phyloP scores from a whole-genome alignment of 1,284 basidiomycete species.

The Cutaneotrichosporon sp. region DNA sequence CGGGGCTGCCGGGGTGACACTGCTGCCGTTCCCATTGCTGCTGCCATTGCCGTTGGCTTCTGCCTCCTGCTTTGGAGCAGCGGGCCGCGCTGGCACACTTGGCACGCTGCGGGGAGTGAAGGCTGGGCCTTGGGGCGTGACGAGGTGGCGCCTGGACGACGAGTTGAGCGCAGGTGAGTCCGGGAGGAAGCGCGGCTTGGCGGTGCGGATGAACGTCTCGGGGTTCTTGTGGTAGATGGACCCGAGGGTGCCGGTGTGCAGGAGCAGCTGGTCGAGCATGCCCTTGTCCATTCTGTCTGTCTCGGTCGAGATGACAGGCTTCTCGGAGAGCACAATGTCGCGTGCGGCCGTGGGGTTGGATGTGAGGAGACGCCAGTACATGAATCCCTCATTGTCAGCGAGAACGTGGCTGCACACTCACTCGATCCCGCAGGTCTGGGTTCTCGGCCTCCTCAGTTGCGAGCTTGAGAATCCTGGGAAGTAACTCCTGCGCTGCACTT shows the following conservation, averaged over 20 bases:
- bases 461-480: slow-evolving; percentile 83
- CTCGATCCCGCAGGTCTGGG: slow-evolving; percentile 82
- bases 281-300: slow-evolving; percentile 95
- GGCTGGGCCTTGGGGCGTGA: slow-evolving; percentile 20
- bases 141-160: slow-evolving; percentile 47
- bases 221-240: slow-evolving; percentile 50
- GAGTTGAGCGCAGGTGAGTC: slow-evolving; percentile 48
- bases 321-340: slow-evolving; percentile 88
- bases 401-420: slow-evolving; percentile 20
- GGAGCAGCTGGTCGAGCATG: slow-evolving; percentile 66
- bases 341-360: slow-evolving; percentile 85
- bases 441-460: slow-evolving; percentile 97
- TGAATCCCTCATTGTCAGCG: slow-evolving; percentile 59
- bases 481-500: slow-evolving; percentile 80
- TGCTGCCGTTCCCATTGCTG: neutral
- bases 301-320: slow-evolving; percentile 95
- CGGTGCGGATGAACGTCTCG: slow-evolving; percentile 50
- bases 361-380: slow-evolving; percentile 98
- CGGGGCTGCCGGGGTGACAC: slow-evolving; percentile 3
- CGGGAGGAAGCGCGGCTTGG: slow-evolving; percentile 43
- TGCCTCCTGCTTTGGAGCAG: slow-evolving; percentile 1
- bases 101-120: slow-evolving; percentile 2
- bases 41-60: neutral
- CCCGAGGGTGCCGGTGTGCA: slow-evolving; percentile 48
- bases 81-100: slow-evolving; percentile 2